Evolutionary conservation across 2,329 filamentous ascomycete species (phyloP), one percentile per base, ranked within the genome.

Genomic region (Xylaria sp.): DNA sequence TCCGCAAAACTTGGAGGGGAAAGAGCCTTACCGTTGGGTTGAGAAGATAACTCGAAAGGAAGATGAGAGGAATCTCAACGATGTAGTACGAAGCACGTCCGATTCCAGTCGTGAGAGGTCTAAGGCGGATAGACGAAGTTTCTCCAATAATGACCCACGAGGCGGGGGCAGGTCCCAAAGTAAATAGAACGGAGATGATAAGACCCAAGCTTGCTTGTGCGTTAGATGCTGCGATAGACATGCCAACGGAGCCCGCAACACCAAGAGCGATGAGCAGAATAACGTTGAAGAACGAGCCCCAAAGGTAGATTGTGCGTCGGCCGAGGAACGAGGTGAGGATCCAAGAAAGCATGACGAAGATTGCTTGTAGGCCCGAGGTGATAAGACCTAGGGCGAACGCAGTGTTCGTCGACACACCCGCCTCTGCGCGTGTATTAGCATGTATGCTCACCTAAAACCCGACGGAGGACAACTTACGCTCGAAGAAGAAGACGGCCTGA

Each of bases 111-210:
- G 86, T 91, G n/a, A 91, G 80, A 55, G 89, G 86, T 56, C 89
- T 78, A 34, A 91, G 88, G 69, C 89, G 88, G 63, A 91, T 84
- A 59, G 89, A 81, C 0, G 89, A 90, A 2, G 89, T 91, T 78
- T 91, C 89, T 72, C 86, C 88, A 55, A 91, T 91, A 72, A 91
- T 89, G 79, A 88, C 86, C 84, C 86, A 91, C 10, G 89, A 90
- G 46, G 86, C 86, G 55, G 89, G 89, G 1, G 87, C 89, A 30
- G 87, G 87, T 72, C 86, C 87, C 18, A 89, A 77, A 48, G 84
- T 86, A 80, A 90, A 92, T 36, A 90, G 78, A 64, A 91, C 86
- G 32, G 89, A 91, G 74, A 91, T 82, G 72, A 91, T 88, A 60
- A 91, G 80, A 70, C 89, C 89, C 28, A 91, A 80, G 8, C 85